phyloP scores from a whole-genome alignment of 2,329 filamentous ascomycete genomes.

The Pseudogymnoascus verrucosus region DNA sequence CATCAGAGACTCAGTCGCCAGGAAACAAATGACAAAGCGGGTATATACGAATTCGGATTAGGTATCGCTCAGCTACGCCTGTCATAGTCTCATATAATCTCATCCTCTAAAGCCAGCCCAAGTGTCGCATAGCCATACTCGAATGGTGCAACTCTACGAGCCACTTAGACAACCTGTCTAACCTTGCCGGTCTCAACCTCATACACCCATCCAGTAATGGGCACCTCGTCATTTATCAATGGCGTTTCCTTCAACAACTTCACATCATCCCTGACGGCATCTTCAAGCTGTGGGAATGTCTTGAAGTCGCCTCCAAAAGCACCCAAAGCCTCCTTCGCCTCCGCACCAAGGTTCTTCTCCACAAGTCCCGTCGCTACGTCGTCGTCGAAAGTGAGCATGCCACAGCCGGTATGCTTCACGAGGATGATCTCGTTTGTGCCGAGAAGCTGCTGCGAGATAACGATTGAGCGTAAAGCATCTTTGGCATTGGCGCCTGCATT shows the following conservation, averaged over 20 bases:
- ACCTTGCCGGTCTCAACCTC: constrained; percentile 66
- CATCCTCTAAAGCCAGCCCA: background rate
- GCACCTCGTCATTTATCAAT: constrained; percentile 50
- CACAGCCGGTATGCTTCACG: constrained; percentile 50
- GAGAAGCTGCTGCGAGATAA: constrained; percentile 73
- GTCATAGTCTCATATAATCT: background rate
- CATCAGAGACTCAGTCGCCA: background rate
- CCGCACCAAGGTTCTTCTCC: constrained; percentile 45
- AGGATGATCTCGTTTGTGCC: constrained; percentile 65
- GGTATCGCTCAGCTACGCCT: background rate
- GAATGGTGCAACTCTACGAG: background rate
- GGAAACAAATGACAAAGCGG: background rate
- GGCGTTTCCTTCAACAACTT: constrained; percentile 50
- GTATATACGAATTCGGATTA: background rate
- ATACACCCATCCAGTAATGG: constrained; percentile 68
- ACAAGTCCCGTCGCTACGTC: constrained; percentile 47
- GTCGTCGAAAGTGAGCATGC: constrained; percentile 63
- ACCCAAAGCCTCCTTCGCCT: constrained; percentile 23
- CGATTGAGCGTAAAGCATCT: constrained; percentile 64
- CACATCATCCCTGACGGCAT: constrained; percentile 60
- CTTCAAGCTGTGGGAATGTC: constrained; percentile 51
- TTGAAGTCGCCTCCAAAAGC: constrained; percentile 20
- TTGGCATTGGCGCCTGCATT: constrained; percentile 61
- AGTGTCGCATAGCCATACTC: background rate
- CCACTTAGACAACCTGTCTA: constrained; percentile 36